A percentile compares a stretch with the other conserved stretches of the same genome.
phyloP scores from a whole-genome alignment of 805 yeast species.

The Torulaspora franciscae region DNA sequence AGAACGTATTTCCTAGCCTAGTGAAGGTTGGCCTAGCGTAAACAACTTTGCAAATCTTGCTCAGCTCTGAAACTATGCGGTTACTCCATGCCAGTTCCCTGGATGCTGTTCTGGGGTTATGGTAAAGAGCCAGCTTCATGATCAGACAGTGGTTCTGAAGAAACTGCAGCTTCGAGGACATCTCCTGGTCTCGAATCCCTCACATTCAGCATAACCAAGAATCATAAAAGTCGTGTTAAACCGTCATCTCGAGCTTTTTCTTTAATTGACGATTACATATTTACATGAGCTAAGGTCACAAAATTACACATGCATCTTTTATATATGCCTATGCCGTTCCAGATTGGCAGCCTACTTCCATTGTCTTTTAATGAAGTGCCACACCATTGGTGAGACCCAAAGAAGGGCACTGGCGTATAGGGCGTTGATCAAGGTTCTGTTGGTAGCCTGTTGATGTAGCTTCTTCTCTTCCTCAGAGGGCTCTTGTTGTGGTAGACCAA shows the following conservation, averaged over 20 bases:
- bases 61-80: slow-evolving; percentile 10
- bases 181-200: neutral
- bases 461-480: slow-evolving; percentile 64
- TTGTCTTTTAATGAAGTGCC: slow-evolving; percentile 35
- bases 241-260: neutral
- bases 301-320: slow-evolving; percentile 9
- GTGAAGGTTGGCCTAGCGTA: slow-evolving; percentile 19
- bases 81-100: slow-evolving; percentile 16
- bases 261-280: slow-evolving; percentile 4
- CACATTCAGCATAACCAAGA: neutral
- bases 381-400: slow-evolving; percentile 40
- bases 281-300: slow-evolving; percentile 7
- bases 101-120: slow-evolving; percentile 6
- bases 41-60: slow-evolving; percentile 17
- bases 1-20: slow-evolving; percentile 6
- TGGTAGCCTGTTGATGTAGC: slow-evolving; percentile 57
- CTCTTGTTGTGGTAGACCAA: slow-evolving; percentile 47
- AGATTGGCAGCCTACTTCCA: slow-evolving; percentile 25
- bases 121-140: slow-evolving; percentile 13
- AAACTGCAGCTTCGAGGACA: slow-evolving; percentile 6
- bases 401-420: slow-evolving; percentile 60
- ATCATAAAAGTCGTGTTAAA: neutral
- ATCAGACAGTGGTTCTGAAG: slow-evolving; percentile 15
- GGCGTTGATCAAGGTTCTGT: slow-evolving; percentile 55
- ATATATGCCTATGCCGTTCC: neutral